Percentiles rank a stretch among this genome's conserved stretches.
phyloP scores from a whole-genome alignment of 257 asterid genomes.

The Solanum bukasovii region DNA sequence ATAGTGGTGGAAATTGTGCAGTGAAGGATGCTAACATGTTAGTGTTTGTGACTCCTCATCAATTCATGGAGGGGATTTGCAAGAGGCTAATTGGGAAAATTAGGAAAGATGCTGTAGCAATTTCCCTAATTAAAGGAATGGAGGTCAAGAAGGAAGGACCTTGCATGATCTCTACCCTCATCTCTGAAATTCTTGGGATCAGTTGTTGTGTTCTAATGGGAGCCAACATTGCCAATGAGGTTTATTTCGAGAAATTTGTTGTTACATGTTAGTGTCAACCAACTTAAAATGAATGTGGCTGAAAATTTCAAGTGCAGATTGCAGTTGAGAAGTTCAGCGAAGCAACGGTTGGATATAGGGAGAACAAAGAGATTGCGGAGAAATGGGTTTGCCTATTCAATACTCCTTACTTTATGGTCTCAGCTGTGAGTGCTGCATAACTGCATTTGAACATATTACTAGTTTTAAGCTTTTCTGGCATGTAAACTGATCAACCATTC shows the following conservation, averaged over 20 bases:
- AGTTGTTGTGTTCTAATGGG: conserved; percentile 84
- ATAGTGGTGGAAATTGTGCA: conserved; percentile 15
- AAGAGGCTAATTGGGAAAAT: conserved; percentile 50
- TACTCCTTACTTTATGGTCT: conserved; percentile 62
- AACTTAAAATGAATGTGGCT: background rate
- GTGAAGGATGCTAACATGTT: conserved; percentile 73
- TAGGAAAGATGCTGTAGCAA: conserved; percentile 53
- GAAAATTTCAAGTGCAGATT: conserved; percentile 34
- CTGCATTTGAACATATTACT: background rate
- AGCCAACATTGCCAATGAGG: conserved; percentile 94
- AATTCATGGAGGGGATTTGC: conserved; percentile 91
- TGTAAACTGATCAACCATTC: background rate
- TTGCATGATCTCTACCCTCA: conserved; percentile 79
- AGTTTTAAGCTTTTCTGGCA: background rate
- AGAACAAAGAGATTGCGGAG: conserved; percentile 52
- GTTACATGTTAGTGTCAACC: background rate
- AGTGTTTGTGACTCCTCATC: conserved; percentile 86
- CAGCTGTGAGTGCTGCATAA: conserved; percentile 49
- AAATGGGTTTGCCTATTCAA: conserved; percentile 83
- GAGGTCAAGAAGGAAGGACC: conserved; percentile 93
- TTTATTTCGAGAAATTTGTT: background rate
- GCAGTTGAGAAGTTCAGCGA: conserved; percentile 86
- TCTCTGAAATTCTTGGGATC: conserved; percentile 54
- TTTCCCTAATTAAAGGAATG: conserved; percentile 81
- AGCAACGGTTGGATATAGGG: conserved; percentile 79